A percentile compares a stretch with the other conserved stretches of the same genome.
These are phyloP conservation scores for Linderina pennispora DNA, from an alignment of 192 early-diverging fungal genomes.

Conservation along the genomic window DNA sequence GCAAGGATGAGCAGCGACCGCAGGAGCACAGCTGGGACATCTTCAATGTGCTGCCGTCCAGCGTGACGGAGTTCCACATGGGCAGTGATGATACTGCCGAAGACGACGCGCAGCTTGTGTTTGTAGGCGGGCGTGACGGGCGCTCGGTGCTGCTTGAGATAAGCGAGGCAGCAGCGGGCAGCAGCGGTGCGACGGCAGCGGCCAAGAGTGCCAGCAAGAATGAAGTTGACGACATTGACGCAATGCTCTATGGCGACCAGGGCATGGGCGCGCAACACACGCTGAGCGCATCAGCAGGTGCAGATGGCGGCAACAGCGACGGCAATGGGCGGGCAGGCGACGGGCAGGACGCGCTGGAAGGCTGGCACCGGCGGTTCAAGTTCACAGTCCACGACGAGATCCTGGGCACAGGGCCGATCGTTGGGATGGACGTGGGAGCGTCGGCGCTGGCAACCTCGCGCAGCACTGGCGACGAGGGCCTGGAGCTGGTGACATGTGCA, in stretches of 20 bases:
- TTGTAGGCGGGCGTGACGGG: conserved; percentile 31
- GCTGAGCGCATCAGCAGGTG: too few species aligned
- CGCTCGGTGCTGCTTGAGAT: conserved; percentile 36
- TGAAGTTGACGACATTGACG: conserved; percentile 15
- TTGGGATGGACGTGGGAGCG: conserved; percentile 67
- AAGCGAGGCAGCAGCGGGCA: not conserved
- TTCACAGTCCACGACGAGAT: conserved; percentile 75
- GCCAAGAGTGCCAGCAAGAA: not conserved
- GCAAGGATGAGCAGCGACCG: conserved; percentile 4
- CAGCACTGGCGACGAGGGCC: not conserved
- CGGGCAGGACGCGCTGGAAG: conserved; percentile 3
- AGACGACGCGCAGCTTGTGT: conserved; percentile 21
- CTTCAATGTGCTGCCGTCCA: conserved; percentile 25
- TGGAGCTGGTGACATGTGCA: conserved; percentile 57
- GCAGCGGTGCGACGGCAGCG: not conserved
- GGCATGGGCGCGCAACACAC: not conserved
- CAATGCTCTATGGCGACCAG: conserved; percentile 27
- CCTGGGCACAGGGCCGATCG: conserved; percentile 70
- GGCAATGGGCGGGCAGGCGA: conserved; percentile 25
- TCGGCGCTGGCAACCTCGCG: conserved; percentile 15
- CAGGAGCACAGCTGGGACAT: conserved; percentile 23
- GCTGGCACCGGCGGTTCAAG: conserved; percentile 41
- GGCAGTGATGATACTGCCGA: too few species aligned
- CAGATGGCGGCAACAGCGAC: not conserved
- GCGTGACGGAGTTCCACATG: conserved; percentile 12